Conservation (phyloP, 768 basidiomycete species). For the Boletus bicolor region DNA sequence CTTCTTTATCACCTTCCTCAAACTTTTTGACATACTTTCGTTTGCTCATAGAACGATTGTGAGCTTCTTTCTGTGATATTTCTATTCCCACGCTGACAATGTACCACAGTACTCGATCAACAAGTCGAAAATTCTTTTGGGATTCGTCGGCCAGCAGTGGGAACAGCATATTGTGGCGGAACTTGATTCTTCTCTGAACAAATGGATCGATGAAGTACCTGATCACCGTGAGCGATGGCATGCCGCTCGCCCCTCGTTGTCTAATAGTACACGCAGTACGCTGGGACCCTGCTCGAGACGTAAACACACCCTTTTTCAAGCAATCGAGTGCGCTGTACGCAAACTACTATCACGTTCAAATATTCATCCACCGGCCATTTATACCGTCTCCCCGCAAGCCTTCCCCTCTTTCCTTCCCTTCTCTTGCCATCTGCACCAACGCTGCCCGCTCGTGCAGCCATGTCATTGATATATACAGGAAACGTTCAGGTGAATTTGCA, state of each 20-base stretch:
- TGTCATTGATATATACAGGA: conserved; percentile 58
- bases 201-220: conserved; percentile 75
- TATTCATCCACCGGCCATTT: conserved; percentile 76
- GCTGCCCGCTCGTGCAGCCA: conserved; percentile 74
- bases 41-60: conserved; percentile 63
- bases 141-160: conserved; percentile 50
- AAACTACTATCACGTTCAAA: conserved; percentile 56
- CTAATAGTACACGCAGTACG: conserved; percentile 30
- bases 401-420: conserved; percentile 47
- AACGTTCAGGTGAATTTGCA: conserved; percentile 26
- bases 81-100: background rate
- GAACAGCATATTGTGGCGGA: conserved; percentile 67
- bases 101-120: conserved; percentile 64
- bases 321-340: conserved; percentile 52
- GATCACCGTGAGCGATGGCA: conserved; percentile 29
- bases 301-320: conserved; percentile 37
- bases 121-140: conserved; percentile 52
- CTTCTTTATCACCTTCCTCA: conserved; percentile 51
- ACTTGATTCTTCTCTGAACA: conserved; percentile 71
- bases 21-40: conserved; percentile 60
- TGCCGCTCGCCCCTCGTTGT: background rate
- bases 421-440: conserved; percentile 83
- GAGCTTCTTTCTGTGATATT: conserved; percentile 12
- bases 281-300: conserved; percentile 44
- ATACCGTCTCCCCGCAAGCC: conserved; percentile 62